phyloP scores from a whole-genome alignment of 768 basidiomycete species.

The Leccinum rimulosum region DNA sequence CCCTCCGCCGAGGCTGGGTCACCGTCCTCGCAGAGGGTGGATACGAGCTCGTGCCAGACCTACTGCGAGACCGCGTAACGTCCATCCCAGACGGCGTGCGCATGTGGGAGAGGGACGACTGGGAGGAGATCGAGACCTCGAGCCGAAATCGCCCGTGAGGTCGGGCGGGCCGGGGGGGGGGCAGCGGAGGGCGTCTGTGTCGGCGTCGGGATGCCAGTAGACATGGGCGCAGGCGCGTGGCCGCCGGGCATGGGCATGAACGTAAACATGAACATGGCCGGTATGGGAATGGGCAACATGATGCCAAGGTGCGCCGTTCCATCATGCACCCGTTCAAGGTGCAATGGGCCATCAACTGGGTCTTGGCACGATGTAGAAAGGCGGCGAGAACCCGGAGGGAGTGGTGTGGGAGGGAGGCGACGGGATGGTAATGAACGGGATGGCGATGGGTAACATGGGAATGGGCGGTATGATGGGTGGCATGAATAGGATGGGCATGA shows the following conservation, averaged over 20 bases:
- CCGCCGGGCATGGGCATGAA: constrained; percentile 15
- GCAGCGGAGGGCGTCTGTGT: no score
- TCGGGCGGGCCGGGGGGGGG: constrained; percentile 24
- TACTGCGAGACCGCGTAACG: constrained; percentile 29
- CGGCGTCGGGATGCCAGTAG: constrained; percentile 33
- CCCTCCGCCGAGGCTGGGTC: constrained; percentile 91
- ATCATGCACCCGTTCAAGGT: constrained; percentile 6
- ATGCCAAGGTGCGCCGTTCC: constrained; percentile 28
- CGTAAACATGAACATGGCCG: constrained; percentile 35
- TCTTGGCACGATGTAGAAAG: constrained; percentile 35
- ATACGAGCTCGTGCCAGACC: constrained; percentile 48
- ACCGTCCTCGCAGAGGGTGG: constrained; percentile 72
- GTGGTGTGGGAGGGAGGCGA: constrained; percentile 38
- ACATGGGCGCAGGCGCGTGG: constrained; percentile 30
- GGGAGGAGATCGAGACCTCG: constrained; percentile 80
- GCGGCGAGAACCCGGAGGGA: constrained; percentile 29
- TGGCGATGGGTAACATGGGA: constrained; percentile 35
- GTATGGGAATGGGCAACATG: background rate
- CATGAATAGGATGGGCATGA: no score
- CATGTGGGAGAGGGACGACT: constrained; percentile 56
- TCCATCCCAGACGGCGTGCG: constrained; percentile 30
- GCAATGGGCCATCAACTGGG: constrained; percentile 19
- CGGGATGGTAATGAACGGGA: constrained; percentile 43
- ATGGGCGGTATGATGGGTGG: constrained; percentile 27
- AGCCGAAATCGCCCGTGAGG: constrained; percentile 81